Evolutionary conservation across 108 stramenopile genomes (phyloP).

Genomic region (Skeletonema potamos): DNA sequence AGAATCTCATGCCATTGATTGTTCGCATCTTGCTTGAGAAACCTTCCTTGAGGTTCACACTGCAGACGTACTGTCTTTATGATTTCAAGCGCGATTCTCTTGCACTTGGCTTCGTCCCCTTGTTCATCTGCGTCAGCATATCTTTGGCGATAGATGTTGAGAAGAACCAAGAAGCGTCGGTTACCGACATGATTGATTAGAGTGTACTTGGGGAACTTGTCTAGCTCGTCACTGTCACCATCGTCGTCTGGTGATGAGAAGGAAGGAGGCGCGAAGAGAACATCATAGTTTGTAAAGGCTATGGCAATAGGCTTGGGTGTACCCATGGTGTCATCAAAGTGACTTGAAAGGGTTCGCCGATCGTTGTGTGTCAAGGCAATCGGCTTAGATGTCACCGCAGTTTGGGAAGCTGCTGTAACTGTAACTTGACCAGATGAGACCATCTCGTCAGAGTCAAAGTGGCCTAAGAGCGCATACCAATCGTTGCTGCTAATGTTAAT

Average conservation of each 20-base stretch:
- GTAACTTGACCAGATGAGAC: background rate
- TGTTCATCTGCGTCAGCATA: background rate
- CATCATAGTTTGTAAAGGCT: background rate
- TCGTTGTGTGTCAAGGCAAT: no score
- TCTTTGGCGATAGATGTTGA: conserved; percentile 5
- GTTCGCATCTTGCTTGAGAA: background rate
- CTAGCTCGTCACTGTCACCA: no score
- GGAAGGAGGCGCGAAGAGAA: background rate
- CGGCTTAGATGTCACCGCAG: no score
- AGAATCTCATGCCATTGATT: background rate
- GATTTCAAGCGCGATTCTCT: background rate
- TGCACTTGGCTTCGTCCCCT: background rate
- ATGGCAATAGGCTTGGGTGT: background rate
- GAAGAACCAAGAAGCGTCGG: conserved; percentile 1
- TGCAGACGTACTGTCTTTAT: background rate
- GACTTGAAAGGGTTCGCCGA: background rate
- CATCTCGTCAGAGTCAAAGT: background rate
- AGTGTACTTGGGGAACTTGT: background rate
- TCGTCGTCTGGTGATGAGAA: background rate
- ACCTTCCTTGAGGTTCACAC: background rate
- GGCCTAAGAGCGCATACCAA: background rate
- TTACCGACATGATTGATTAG: conserved; percentile 4
- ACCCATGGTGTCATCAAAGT: no score
- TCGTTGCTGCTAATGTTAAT: background rate
- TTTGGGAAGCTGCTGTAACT: no score